Evolutionary conservation across 345 rosid genomes (phyloP), one percentile per base, ranked within the genome.

Genomic region (Adansonia digitata): DNA sequence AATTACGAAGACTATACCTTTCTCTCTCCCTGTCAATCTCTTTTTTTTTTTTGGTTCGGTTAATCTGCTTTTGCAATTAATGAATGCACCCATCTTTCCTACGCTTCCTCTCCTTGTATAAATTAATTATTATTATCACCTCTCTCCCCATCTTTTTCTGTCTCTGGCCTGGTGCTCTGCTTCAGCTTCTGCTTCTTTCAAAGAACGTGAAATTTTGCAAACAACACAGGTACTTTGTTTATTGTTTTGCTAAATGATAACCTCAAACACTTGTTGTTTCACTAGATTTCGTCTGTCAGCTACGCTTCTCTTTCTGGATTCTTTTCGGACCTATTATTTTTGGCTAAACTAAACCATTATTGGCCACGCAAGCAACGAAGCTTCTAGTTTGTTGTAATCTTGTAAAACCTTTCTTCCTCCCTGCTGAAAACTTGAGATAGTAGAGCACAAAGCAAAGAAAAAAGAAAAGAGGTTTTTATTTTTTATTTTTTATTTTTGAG

Each of bases 41-140:
- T 17, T 18, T 37, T 55, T 35, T 26, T 43, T 37, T 17, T 49
- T 51, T 51, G 24, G 17, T 22, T 7, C 7, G 8, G 69, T 5
- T 40, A 40, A 40, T 61, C 37, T 53, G 60, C 70, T 73, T 74
- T 78, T 69, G 82, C 81, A 80, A 74, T 83, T 46, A 82, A 85
- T 84, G 87, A 79, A 75, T 65, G 82, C 83, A 81, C 80, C 85
- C 82, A 73, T 77, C 75, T 52, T 77, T 69, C 40, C 72, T 52
- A 35, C 74, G 65, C 59, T 61, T 14, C 15, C n/a, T n/a, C 45
- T 7, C 3, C 57, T 24, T 17, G 6, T 26, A 13, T 11, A 12
- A 11, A 3, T 10, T 27, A 2, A 57, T 71, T 68, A 26, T 59
- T 31, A 59, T 40, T 48, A 45, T 60, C 43, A 51, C 40, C 71